These are phyloP conservation scores for Exophiala xenobiotica DNA, from an alignment of 2,329 filamentous ascomycete genomes.

Conservation along the genomic window DNA sequence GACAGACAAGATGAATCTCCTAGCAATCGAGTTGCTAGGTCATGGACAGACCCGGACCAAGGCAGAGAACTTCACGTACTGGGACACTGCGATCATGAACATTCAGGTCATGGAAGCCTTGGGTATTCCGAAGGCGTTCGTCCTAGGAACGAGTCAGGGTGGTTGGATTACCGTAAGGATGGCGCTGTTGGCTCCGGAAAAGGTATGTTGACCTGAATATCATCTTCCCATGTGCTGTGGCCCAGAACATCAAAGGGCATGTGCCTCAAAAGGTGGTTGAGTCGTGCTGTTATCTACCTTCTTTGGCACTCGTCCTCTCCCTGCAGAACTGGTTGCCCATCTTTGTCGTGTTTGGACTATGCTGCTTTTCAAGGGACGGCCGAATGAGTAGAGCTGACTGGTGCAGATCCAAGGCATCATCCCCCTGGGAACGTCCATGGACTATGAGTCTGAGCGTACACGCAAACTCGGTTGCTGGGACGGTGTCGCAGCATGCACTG, in stretches of 20 bases:
- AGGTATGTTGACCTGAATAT: constrained; percentile 34
- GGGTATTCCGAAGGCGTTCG: constrained; percentile 28
- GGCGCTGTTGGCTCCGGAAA: constrained; percentile 52
- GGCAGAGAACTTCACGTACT: constrained; percentile 53
- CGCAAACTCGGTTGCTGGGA: constrained; percentile 52
- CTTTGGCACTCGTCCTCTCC: too few species aligned
- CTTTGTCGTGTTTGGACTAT: too few species aligned
- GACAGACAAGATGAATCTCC: constrained; percentile 45
- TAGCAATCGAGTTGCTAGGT: constrained; percentile 56
- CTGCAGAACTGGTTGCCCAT: background rate
- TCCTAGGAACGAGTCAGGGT: constrained; percentile 53
- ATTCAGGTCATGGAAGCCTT: constrained; percentile 32
- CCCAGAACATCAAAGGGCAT: too few species aligned
- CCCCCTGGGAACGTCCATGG: constrained; percentile 53
- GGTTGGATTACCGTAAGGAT: constrained; percentile 54
- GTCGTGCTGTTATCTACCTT: too few species aligned
- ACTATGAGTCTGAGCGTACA: constrained; percentile 48
- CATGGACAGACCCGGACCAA: constrained; percentile 49
- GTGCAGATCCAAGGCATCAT: constrained; percentile 43
- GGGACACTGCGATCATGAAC: constrained; percentile 54
- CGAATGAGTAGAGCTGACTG: too few species aligned
- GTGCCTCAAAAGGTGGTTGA: too few species aligned
- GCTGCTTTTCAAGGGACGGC: too few species aligned
- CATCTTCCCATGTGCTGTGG: background rate
- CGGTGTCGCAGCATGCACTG: constrained; percentile 35